phyloP scores from a whole-genome alignment of 495 filamentous ascomycete species.

The Neurospora discreta region DNA sequence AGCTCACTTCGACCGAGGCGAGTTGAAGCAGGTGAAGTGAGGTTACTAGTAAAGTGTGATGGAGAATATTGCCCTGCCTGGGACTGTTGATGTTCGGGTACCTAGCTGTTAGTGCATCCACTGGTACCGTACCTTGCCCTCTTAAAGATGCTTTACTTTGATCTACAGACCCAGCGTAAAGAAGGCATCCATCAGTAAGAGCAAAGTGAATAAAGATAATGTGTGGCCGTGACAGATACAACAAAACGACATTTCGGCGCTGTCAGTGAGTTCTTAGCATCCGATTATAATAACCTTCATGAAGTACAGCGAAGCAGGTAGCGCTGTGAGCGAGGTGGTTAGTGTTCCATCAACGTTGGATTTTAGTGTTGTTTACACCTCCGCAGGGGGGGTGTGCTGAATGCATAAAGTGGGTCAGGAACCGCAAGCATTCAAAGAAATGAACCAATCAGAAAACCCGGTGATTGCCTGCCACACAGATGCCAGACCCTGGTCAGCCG shows the following conservation, averaged over 20 bases:
- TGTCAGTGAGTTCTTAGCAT: not conserved
- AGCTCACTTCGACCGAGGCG: not conserved
- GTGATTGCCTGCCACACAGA: not conserved
- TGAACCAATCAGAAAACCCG: not conserved
- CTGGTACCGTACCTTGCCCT: not conserved
- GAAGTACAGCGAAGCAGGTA: not conserved
- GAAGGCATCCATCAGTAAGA: rapidly evolving
- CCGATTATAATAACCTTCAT: not conserved
- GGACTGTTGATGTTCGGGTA: not conserved
- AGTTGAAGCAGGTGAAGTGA: not conserved
- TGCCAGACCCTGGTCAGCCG: not conserved
- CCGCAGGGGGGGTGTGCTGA: not conserved
- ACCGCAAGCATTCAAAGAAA: not conserved
- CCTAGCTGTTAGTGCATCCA: not conserved
- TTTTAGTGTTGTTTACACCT: not conserved
- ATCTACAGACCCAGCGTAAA: not conserved
- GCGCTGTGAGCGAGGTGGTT: not conserved
- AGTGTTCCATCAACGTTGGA: not conserved
- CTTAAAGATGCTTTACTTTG: not conserved
- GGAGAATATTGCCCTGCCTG: not conserved
- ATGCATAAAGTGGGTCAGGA: not conserved
- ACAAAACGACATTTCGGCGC: too few species aligned
- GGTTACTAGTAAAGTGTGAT: not conserved
- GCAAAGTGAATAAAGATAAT: not conserved
- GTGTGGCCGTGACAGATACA: not conserved